These are phyloP conservation scores for Diospyros lotus DNA, from an alignment of 148 eudicot genomes.

Conservation along the genomic window DNA sequence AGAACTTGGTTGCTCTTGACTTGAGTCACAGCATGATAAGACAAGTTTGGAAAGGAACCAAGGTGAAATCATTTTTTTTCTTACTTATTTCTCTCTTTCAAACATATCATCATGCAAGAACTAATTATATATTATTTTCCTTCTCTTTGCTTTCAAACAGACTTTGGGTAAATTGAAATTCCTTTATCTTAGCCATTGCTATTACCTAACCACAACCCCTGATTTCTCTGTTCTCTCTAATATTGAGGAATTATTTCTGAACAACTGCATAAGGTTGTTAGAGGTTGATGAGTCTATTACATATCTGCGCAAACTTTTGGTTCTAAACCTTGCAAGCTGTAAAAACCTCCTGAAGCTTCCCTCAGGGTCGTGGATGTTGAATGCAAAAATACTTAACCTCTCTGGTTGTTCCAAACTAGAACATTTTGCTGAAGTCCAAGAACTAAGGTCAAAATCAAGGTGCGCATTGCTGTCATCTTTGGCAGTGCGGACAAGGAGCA, in stretches of 20 bases:
- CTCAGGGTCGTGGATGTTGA: background rate
- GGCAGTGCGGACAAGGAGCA: background rate
- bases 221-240: constrained; percentile 12
- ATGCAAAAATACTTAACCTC: background rate
- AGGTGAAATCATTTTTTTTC: background rate
- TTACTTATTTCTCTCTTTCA: background rate
- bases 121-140: background rate
- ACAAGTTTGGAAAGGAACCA: background rate
- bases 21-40: background rate
- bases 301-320: background rate
- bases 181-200: constrained; percentile 10
- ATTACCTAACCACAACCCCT: background rate
- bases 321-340: constrained; percentile 1
- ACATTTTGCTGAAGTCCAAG: background rate
- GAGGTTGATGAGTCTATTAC: constrained; percentile 9
- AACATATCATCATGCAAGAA: background rate
- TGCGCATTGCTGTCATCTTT: background rate
- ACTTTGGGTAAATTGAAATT: background rate
- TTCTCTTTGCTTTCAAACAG: background rate
- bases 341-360: background rate
- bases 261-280: constrained; percentile 3
- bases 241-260: constrained; percentile 12
- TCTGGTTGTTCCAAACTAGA: constrained; percentile 3
- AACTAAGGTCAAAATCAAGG: background rate
- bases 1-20: background rate